Percentiles rank a stretch among this genome's conserved stretches.
Conservation (phyloP, 1,284 basidiomycete species). For the Inonotus hispidus region DNA sequence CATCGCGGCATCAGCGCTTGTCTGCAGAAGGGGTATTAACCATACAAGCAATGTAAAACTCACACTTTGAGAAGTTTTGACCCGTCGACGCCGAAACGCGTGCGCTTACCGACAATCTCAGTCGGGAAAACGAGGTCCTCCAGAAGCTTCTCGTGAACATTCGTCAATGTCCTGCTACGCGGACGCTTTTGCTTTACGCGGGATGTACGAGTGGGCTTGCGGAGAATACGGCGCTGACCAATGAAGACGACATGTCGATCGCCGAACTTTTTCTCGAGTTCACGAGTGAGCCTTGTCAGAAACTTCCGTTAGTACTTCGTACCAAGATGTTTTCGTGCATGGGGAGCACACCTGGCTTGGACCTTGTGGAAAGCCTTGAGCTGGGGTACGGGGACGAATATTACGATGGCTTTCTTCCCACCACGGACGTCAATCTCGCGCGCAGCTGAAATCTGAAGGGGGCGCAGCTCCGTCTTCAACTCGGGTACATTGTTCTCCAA, state of each 20-base stretch:
- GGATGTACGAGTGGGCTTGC: slow-evolving; percentile 93
- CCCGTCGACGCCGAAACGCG: slow-evolving; percentile 85
- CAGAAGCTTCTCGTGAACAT: slow-evolving; percentile 96
- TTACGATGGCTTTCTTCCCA: slow-evolving; percentile 98
- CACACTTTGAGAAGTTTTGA: slow-evolving; percentile 94
- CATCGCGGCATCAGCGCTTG: slow-evolving; percentile 16
- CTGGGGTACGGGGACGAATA: slow-evolving; percentile 98
- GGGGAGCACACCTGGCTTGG: slow-evolving; percentile 80
- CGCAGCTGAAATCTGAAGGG: slow-evolving; percentile 96
- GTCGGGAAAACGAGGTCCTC: slow-evolving; percentile 99
- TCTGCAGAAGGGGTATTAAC: slow-evolving; percentile 13
- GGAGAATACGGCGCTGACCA: slow-evolving; percentile 97
- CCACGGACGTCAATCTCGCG: slow-evolving; percentile 99
- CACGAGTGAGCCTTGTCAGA: slow-evolving; percentile 79
- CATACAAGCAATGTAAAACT: slow-evolving; percentile 32
- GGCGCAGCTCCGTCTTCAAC: slow-evolving; percentile 93
- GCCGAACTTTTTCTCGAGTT: slow-evolving; percentile 99
- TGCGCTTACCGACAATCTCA: slow-evolving; percentile 98
- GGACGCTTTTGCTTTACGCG: slow-evolving; percentile 95
- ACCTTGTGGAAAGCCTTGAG: slow-evolving; percentile 99
- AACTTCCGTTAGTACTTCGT: neutral
- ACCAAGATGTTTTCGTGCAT: neutral
- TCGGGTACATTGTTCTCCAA: slow-evolving; percentile 98
- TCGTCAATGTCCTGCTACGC: slow-evolving; percentile 94
- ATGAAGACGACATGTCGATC: slow-evolving; percentile 99